These are phyloP conservation scores for Mentha longifolia DNA, from an alignment of 257 asterid species.

Conservation along the genomic window DNA sequence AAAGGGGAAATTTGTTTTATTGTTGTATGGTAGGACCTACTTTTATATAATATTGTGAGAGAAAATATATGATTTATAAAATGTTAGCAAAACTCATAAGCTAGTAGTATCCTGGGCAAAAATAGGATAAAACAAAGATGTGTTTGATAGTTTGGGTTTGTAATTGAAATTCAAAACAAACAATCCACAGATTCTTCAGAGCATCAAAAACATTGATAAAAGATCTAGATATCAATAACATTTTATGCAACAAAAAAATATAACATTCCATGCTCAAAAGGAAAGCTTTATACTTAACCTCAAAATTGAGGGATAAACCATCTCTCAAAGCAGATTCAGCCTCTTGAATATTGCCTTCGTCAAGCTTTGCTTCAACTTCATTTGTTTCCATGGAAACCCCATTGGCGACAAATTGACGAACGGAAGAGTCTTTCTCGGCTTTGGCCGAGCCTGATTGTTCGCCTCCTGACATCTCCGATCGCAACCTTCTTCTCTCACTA, in stretches of 20 bases:
- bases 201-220: constrained; percentile 2
- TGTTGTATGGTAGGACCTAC: background rate
- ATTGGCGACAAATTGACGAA: constrained; percentile 75
- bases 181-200: background rate
- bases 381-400: constrained; percentile 76
- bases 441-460: constrained; percentile 53
- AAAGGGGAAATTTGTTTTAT: background rate
- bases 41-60: background rate
- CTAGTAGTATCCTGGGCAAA: background rate
- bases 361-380: constrained; percentile 87
- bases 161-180: background rate
- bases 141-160: background rate
- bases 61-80: background rate
- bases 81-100: background rate
- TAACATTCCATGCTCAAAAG: background rate
- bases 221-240: constrained; percentile 12
- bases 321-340: constrained; percentile 96
- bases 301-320: constrained; percentile 88
- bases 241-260: constrained; percentile 1
- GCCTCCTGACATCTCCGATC: constrained; percentile 68
- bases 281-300: constrained; percentile 48
- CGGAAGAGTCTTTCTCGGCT: constrained; percentile 53
- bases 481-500: constrained; percentile 40
- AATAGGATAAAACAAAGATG: background rate
- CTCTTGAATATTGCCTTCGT: constrained; percentile 92